Base-by-base conservation (phyloP, 768 basidiomycete species). In the Boletus rufocinnamomeus region DNA sequence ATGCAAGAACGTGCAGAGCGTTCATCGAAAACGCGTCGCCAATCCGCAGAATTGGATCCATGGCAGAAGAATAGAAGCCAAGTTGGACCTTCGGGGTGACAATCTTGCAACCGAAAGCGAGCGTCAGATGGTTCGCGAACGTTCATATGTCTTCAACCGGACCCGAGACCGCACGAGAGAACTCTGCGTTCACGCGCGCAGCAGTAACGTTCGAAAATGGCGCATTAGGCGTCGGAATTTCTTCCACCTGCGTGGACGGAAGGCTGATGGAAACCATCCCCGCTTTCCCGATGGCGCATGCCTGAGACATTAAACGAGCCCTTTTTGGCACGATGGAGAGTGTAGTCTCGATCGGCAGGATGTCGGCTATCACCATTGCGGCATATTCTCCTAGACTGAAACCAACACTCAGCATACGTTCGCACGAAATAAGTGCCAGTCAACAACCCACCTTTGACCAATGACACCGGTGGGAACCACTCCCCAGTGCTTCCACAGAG, bases 371-470 rank as follows among this genome's bases (percentile, higher is more conserved):
- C 19, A 85, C 84, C 41, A 91, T 79, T 11, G 86, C 89, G 9
- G 84, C 84, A 54, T 88, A 91, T 74, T 91, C 89, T 41, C 89
- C 89, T 19, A 91, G 77, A 69, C 89, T 91, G 58, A 45, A 44
- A 46, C 35, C 32, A 54, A 23, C 6, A 4, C 8, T 71, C 14
- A 43, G 59, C 2, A 37, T 19, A 13, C 3, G 27, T 19, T 13
- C 28, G 2, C 6, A 41, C 11, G 23, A 34, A 37, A 37, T 1
- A 21, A 21, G 25, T 21, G n/a, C n/a, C n/a, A n/a, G n/a, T 52
- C 45, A 50, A 44, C 9, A 38, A 67, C 78, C 56, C 50, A 89
- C 89, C 89, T 91, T 64, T 91, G 89, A 4, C 89, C 89, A 17
- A 85, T 77, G 16, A 89, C 83, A 0, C 79, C 84, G n/a, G 73